Conservation (phyloP, 768 basidiomycete genomes). For the Suillus cothurnatus region DNA sequence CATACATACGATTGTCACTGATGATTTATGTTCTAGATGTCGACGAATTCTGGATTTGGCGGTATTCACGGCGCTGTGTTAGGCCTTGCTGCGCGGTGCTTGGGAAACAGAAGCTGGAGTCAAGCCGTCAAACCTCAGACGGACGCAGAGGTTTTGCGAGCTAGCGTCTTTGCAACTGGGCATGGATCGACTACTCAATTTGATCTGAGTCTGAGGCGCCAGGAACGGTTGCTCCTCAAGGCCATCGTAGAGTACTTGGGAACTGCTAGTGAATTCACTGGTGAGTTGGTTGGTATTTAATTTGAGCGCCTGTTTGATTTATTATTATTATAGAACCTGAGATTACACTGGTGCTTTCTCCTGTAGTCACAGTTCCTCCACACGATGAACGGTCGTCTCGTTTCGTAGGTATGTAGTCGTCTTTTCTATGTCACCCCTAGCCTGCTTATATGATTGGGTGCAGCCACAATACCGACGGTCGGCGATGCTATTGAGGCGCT, state of each 20-base stretch:
- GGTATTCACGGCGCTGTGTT: slow-evolving; percentile 81
- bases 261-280: slow-evolving; percentile 70
- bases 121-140: slow-evolving; percentile 61
- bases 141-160: slow-evolving; percentile 63
- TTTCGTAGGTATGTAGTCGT: slow-evolving; percentile 52
- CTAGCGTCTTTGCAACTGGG: slow-evolving; percentile 56
- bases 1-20: neutral
- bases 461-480: slow-evolving; percentile 76
- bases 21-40: slow-evolving; percentile 37
- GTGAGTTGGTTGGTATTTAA: slow-evolving; percentile 32
- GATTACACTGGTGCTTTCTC: slow-evolving; percentile 71
- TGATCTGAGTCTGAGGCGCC: slow-evolving; percentile 53
- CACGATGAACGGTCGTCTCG: slow-evolving; percentile 60
- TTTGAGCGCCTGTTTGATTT: neutral
- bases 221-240: slow-evolving; percentile 61
- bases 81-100: slow-evolving; percentile 68
- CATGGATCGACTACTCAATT: slow-evolving; percentile 59
- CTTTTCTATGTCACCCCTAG: no score
- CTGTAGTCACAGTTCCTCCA: slow-evolving; percentile 57
- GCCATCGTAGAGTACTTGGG: slow-evolving; percentile 69
- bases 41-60: slow-evolving; percentile 81
- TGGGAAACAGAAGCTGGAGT: slow-evolving; percentile 62
- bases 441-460: neutral
- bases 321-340: slow-evolving; percentile 55
- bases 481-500: slow-evolving; percentile 74